A percentile compares a stretch with the other conserved stretches of the same genome.
These are phyloP conservation scores for Kluyveromyces siamensis DNA, from an alignment of 805 yeast species.

Conservation along the genomic window DNA sequence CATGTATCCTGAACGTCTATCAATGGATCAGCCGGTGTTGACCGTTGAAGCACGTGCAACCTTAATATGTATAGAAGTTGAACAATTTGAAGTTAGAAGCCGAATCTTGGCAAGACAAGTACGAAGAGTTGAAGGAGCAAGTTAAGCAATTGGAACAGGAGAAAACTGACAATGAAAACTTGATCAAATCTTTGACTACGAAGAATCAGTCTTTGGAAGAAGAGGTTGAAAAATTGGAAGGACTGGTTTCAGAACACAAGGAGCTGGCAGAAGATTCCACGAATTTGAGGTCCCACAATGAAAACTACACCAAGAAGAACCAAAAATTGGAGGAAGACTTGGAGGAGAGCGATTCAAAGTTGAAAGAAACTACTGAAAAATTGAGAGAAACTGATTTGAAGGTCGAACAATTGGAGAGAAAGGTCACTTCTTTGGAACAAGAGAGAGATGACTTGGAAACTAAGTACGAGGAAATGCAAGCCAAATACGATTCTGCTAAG, in stretches of 20 bases:
- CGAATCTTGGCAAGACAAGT: slow-evolving; percentile 94
- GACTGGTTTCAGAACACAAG: slow-evolving; percentile 65
- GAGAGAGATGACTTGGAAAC: slow-evolving; percentile 89
- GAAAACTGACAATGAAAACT: slow-evolving; percentile 85
- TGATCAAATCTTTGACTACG: slow-evolving; percentile 84
- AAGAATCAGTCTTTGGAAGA: slow-evolving; percentile 85
- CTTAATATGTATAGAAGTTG: slow-evolving; percentile 49
- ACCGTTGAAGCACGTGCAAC: too few species aligned
- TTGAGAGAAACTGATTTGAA: slow-evolving; percentile 92
- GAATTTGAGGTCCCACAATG: slow-evolving; percentile 81
- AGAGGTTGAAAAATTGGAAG: slow-evolving; percentile 58
- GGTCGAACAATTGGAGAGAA: slow-evolving; percentile 93
- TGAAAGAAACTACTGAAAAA: slow-evolving; percentile 89
- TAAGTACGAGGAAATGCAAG: slow-evolving; percentile 80
- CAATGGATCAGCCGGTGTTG: too few species aligned
- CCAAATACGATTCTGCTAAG: slow-evolving; percentile 75
- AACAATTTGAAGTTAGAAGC: slow-evolving; percentile 87
- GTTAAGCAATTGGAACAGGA: slow-evolving; percentile 91
- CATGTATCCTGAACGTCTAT: too few species aligned
- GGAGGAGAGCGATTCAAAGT: slow-evolving; percentile 82
- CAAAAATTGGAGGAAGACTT: slow-evolving; percentile 82
- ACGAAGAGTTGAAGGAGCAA: slow-evolving; percentile 74
- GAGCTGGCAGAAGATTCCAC: slow-evolving; percentile 85
- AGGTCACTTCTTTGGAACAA: slow-evolving; percentile 81
- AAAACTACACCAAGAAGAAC: slow-evolving; percentile 82